phyloP scores from a whole-genome alignment of 176 grass and related monocot genomes.

The Juncus inflexus region DNA sequence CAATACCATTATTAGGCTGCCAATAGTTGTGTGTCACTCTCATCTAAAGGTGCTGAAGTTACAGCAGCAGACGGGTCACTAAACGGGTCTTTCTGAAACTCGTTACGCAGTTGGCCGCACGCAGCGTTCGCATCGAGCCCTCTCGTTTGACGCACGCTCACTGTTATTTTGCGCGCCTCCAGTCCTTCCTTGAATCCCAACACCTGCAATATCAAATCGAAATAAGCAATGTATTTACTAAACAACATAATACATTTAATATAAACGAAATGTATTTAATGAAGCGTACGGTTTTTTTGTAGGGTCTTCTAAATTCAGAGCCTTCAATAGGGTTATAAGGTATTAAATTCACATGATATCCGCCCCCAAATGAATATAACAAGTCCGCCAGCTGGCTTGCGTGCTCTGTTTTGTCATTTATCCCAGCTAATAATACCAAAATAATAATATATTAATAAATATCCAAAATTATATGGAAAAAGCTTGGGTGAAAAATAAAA shows the following conservation, averaged over 20 bases:
- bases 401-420: conserved; percentile 71
- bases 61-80: conserved; percentile 13
- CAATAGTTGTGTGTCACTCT: conserved; percentile 29
- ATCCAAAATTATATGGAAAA: neutral
- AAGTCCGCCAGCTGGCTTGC: conserved; percentile 65
- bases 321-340: conserved; percentile 92
- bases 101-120: conserved; percentile 86
- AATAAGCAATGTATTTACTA: neutral
- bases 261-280: neutral
- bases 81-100: conserved; percentile 77
- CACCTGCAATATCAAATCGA: conserved; percentile 35
- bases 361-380: conserved; percentile 49
- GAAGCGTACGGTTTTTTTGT: conserved; percentile 71
- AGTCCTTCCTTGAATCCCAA: conserved; percentile 59
- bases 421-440: conserved; percentile 64
- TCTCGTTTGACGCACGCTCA: conserved; percentile 72
- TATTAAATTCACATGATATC: conserved; percentile 94
- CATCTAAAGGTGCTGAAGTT: neutral
- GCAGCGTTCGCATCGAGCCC: conserved; percentile 95
- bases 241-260: too few relatives aligned
- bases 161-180: conserved; percentile 63
- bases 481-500: conserved; percentile 11
- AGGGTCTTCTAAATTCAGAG: conserved; percentile 89
- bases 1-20: conserved; percentile 18
- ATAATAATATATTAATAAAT: neutral